Evolutionary conservation across 2,329 filamentous ascomycete species (phyloP), one percentile per base, ranked within the genome.

Genomic region (Coniella vitis): DNA sequence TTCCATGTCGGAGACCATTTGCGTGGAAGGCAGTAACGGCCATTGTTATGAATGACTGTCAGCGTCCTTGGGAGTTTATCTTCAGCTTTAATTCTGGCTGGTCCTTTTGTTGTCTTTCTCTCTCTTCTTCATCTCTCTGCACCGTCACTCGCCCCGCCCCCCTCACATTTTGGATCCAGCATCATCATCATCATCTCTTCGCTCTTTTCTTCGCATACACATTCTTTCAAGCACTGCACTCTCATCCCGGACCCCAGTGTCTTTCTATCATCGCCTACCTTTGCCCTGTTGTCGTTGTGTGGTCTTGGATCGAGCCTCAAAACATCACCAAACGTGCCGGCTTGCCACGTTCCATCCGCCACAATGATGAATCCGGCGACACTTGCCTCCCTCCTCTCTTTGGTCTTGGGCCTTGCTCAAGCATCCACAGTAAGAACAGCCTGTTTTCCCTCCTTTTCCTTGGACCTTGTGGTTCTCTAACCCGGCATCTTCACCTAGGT

Each of bases 311-410:
- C 20, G 21, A 16, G n/a, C 13, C 35, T 2, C 16, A 12, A 39
- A 12, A 9, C 38, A 32, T 9, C 29, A 9, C 32, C 4, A 34
- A 14, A 20, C 31, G 25, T 16, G 9, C n/a, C 16, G 29, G 5
- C 19, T 5, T 13, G 7, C 14, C 14, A n/a, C n/a, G 12, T 25
- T 13, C 38, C 38, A 36, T 36, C 45, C 25, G 13, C 42, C 48
- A 51, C 14, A n/a, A 51, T 51, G 48, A 37, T 47, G 38, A 38
- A 34, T 14, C 12, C 38, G 21, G 48, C 43, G 14, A 34, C 48
- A 16, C 13, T 51, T 21, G 38, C 39, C 38, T 25, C 38, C 22
- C 21, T 51, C 2, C 16, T 38, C 5, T 38, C 48, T 36, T 43
- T 51, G 25, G 10, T 51, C 9, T 22, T 51, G 38, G 48, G 48